Evolutionary conservation across 345 rosid species (phyloP).

Genomic region (Lenwebbia sp.): DNA sequence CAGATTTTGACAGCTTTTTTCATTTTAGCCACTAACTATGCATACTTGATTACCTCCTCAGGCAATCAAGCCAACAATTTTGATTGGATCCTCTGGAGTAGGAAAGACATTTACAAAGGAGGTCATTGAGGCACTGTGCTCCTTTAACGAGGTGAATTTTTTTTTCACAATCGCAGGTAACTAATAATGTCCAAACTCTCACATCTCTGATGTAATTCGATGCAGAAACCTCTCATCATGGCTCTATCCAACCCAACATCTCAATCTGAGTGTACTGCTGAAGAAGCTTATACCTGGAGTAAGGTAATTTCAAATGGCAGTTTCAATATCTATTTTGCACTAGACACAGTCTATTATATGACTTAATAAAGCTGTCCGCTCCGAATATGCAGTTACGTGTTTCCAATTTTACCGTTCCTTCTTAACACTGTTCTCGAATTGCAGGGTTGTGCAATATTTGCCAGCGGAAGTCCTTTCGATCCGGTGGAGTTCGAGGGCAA

Average conservation of each 20-base stretch:
- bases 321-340: neutral
- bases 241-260: slow-evolving; percentile 99
- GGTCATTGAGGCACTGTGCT: slow-evolving; percentile 78
- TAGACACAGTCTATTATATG: too few species aligned
- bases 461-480: slow-evolving; percentile 98
- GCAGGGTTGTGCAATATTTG: slow-evolving; percentile 91
- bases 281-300: slow-evolving; percentile 95
- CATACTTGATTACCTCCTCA: slow-evolving; percentile 3
- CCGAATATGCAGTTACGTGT: neutral
- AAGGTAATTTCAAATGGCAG: slow-evolving; percentile 25
- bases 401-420: neutral
- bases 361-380: neutral
- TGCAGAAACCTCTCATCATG: slow-evolving; percentile 85
- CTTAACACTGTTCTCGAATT: neutral
- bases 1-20: neutral
- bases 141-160: slow-evolving; percentile 54
- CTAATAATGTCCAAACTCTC: neutral
- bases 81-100: slow-evolving; percentile 86
- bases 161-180: neutral
- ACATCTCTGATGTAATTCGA: neutral
- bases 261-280: slow-evolving; percentile 94
- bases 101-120: slow-evolving; percentile 87
- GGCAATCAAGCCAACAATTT: slow-evolving; percentile 82
- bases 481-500: slow-evolving; percentile 66
- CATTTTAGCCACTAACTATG: neutral